These are phyloP conservation scores for Hypoxylon sp. DNA, from an alignment of 2,329 filamentous ascomycete species.

Conservation along the genomic window DNA sequence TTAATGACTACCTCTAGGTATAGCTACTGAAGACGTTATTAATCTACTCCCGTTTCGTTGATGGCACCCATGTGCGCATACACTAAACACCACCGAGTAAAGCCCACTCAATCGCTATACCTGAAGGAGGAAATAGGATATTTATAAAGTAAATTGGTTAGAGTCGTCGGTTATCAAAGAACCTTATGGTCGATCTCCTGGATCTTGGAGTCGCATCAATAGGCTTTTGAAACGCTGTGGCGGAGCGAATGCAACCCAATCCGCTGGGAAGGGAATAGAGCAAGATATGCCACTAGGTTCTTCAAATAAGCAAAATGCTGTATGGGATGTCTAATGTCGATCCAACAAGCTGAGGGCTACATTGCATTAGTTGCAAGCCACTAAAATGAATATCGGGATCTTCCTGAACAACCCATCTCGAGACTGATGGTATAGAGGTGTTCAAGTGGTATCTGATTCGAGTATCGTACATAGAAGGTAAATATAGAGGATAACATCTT, in stretches of 20 bases:
- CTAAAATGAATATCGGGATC: not conserved
- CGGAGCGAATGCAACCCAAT: conserved; percentile 12
- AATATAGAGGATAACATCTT: not conserved
- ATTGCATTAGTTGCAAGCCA: conserved; percentile 13
- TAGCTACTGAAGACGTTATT: too few species aligned
- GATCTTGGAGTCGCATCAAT: conserved; percentile 4
- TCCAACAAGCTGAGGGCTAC: conserved; percentile 1
- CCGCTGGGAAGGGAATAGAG: not conserved
- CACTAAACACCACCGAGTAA: too few species aligned
- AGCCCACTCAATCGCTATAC: too few species aligned
- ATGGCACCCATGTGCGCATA: too few species aligned
- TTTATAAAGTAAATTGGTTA: not conserved
- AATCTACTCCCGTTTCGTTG: too few species aligned
- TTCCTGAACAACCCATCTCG: not conserved
- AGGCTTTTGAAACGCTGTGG: conserved; percentile 12
- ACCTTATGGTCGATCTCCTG: not conserved
- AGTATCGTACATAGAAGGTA: not conserved
- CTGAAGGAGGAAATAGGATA: too few species aligned
- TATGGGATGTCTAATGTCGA: conserved; percentile 21
- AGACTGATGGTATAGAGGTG: not conserved
- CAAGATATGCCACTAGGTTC: not conserved
- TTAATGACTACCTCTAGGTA: too few species aligned
- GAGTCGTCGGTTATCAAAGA: not conserved
- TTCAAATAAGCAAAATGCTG: conserved; percentile 8
- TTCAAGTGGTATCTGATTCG: conserved; percentile 2